phyloP scores from a whole-genome alignment of 2,329 filamentous ascomycete species.

The Drechslerella dactyloides region DNA sequence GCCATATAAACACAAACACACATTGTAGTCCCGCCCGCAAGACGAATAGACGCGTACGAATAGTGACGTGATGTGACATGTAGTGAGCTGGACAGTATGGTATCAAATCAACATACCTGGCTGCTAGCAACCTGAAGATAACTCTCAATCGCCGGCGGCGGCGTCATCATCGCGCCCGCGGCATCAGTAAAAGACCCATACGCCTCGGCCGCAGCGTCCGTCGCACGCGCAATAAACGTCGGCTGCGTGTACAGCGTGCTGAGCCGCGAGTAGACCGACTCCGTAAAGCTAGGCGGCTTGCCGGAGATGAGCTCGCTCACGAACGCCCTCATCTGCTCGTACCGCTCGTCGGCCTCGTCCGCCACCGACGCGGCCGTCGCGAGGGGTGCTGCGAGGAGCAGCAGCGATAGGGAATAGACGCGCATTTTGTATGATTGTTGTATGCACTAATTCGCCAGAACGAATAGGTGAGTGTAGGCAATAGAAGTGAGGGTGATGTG shows the following conservation, averaged over 20 bases:
- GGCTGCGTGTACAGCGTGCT: conserved; percentile 71
- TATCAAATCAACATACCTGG: conserved; percentile 60
- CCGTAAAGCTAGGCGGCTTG: conserved; percentile 79
- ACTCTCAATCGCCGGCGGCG: conserved; percentile 66
- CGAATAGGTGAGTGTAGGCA: not conserved
- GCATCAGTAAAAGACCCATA: conserved; percentile 62
- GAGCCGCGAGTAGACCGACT: conserved; percentile 76
- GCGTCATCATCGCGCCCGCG: conserved; percentile 63
- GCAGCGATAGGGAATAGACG: conserved; percentile 13
- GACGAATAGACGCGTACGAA: not conserved
- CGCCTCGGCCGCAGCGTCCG: conserved; percentile 54
- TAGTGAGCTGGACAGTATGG: too few relatives aligned
- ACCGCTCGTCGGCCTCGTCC: conserved; percentile 60
- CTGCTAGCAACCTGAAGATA: conserved; percentile 66
- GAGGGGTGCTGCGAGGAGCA: conserved; percentile 34
- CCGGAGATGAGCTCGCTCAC: conserved; percentile 78
- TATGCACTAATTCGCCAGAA: not conserved
- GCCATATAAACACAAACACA: not conserved
- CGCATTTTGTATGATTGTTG: conserved; percentile 25
- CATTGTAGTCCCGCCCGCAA: not conserved
- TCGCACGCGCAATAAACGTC: conserved; percentile 62
- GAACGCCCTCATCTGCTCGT: conserved; percentile 72
- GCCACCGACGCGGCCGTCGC: conserved; percentile 23
- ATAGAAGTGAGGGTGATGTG: too few relatives aligned
- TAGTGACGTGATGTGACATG: not conserved